These are phyloP conservation scores for Fusarium clavum DNA, from an alignment of 2,329 filamentous ascomycete genomes.

Conservation along the genomic window DNA sequence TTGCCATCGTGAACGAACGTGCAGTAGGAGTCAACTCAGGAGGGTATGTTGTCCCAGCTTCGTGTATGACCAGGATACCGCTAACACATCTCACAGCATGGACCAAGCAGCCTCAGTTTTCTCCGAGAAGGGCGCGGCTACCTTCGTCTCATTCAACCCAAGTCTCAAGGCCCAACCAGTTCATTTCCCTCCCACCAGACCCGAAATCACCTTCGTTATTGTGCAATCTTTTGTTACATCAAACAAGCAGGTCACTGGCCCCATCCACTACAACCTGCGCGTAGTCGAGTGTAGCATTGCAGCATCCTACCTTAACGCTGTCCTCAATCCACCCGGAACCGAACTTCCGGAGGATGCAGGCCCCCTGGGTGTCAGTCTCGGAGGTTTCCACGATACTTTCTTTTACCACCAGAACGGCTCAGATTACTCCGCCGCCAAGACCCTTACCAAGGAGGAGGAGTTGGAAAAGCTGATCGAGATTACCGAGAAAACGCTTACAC, in stretches of 20 bases:
- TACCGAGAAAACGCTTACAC: conserved; percentile 75
- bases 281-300: conserved; percentile 96
- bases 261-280: conserved; percentile 94
- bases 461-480: conserved; percentile 78
- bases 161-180: conserved; percentile 80
- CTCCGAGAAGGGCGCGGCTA: conserved; percentile 83
- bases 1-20: conserved; percentile 94
- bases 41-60: conserved; percentile 68
- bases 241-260: conserved; percentile 94
- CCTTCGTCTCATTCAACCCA: conserved; percentile 91
- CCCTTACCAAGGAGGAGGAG: conserved; percentile 68
- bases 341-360: conserved; percentile 80
- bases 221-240: conserved; percentile 94
- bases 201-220: conserved; percentile 90
- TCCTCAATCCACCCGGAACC: conserved; percentile 66
- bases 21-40: conserved; percentile 96
- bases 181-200: conserved; percentile 81
- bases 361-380: conserved; percentile 84
- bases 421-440: conserved; percentile 57
- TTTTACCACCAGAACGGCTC: conserved; percentile 65
- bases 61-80: neutral
- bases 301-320: conserved; percentile 73
- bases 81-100: conserved; percentile 71
- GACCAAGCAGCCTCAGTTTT: conserved; percentile 97
- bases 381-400: conserved; percentile 87